Evolutionary conservation across 2,329 filamentous ascomycete species (phyloP).

Genomic region (Eutypella sp.): DNA sequence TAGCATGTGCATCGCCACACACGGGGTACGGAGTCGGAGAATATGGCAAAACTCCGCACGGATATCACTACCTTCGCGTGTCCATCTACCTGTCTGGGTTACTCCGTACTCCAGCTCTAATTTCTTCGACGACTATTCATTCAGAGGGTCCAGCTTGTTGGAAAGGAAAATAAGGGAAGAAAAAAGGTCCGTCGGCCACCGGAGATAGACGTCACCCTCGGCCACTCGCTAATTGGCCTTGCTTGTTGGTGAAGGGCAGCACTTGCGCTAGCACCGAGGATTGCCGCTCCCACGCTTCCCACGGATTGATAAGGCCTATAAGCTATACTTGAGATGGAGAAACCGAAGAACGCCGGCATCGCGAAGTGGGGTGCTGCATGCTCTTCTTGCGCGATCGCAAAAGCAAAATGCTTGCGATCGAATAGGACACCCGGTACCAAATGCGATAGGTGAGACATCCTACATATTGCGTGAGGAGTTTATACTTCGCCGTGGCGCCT

Average conservation of each 20-base stretch:
- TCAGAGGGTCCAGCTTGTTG: constrained; percentile 10
- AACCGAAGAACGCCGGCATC: constrained; percentile 17
- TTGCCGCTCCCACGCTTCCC: too few relatives aligned
- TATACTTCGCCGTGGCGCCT: too few relatives aligned
- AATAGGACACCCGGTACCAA: constrained; percentile 32
- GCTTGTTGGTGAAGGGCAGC: neutral
- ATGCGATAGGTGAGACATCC: constrained; percentile 33
- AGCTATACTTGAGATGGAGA: constrained; percentile 13
- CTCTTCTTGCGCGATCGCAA: constrained; percentile 42
- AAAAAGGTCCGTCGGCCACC: constrained; percentile 20
- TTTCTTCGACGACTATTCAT: constrained; percentile 6
- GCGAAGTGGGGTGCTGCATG: constrained; percentile 47
- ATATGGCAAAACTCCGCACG: constrained; percentile 14
- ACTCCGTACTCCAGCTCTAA: constrained; percentile 2
- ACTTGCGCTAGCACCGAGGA: too few relatives aligned
- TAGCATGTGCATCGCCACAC: neutral
- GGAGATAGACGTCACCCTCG: constrained; percentile 2
- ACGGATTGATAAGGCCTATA: neutral
- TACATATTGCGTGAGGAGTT: neutral
- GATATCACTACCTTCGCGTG: constrained; percentile 5
- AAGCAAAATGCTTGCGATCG: constrained; percentile 45
- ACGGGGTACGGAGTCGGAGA: constrained; percentile 9
- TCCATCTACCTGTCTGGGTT: too few relatives aligned
- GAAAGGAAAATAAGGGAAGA: too few relatives aligned
- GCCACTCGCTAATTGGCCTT: neutral